Evolutionary conservation across 2,329 filamentous ascomycete species (phyloP), one percentile per base, ranked within the genome.

Genomic region (Diaporthe aspalathi): DNA sequence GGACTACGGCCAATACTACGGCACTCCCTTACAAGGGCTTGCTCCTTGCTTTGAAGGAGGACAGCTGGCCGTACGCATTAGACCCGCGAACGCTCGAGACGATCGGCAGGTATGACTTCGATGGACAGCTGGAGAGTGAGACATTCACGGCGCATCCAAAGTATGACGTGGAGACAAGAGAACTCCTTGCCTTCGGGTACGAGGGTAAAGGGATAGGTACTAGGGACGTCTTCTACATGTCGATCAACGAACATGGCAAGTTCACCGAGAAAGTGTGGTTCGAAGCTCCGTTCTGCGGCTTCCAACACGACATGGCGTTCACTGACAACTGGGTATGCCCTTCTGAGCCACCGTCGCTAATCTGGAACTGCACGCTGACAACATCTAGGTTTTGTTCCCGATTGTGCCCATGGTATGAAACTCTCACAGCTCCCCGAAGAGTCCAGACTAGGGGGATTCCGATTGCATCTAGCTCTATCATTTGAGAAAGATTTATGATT

Each of bases 121-220:
- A 54, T 54, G 52, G 52, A 4, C 52, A 54, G 27, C 12, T 54
- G 52, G 52, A 54, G 17, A 54, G 27, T 16, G 52, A 54, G 27
- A 54, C 52, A n/a, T 54, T 54, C 52, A 54, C 52, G 17, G 52
- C 52, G 17, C 52, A 54, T n/a, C 52, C 52, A 27, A 54, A 54
- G 52, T 54, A 54, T n/a, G 52, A 54, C 29, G 27, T 54, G 52
- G 17, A 54, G 17, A 54, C 52, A 35, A 32, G 52, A 32, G 52
- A 54, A 17, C 27, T 54, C 17, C 52, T 54, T 54, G 52, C 27
- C 8, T 54, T 54, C 27, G 27, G 52, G 9, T 54, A 54, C 17
- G 52, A 54, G 52, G 52, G 27, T 3, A 54, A 35, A 27, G 52
- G 52, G 4, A 54, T 54, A 11, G 52, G 52, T n/a, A 54, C 27